A percentile compares a stretch with the other conserved stretches of the same genome.
phyloP scores from a whole-genome alignment of 169 alveolate species.

The Plasmodium gonderi region DNA sequence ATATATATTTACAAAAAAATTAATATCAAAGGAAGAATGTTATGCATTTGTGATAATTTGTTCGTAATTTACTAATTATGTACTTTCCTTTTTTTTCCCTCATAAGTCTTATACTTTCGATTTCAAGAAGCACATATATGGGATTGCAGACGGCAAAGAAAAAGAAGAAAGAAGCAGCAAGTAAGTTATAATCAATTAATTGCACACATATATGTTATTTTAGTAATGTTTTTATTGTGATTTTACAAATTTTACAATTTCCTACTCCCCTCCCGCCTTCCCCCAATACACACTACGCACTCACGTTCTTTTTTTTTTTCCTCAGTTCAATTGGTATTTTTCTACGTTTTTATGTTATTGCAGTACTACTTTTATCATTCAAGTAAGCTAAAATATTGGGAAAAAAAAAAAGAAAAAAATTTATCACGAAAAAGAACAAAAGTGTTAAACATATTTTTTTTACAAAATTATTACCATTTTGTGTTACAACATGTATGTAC shows the following conservation, averaged over 20 bases:
- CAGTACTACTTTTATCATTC: constrained; percentile 53
- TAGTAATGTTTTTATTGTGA: neutral
- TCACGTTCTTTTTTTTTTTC: neutral
- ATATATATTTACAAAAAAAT: neutral
- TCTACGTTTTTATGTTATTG: neutral
- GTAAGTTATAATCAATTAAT: neutral
- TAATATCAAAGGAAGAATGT: neutral
- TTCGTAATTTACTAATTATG: neutral
- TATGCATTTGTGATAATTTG: neutral
- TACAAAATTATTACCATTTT: neutral
- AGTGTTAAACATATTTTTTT: neutral
- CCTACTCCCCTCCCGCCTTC: neutral
- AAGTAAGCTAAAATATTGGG: constrained; percentile 24
- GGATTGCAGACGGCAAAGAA: constrained; percentile 59
- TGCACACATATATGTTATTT: neutral
- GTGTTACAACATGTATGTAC: too few species aligned
- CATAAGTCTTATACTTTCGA: constrained; percentile 16
- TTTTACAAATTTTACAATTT: neutral
- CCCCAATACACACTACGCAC: neutral
- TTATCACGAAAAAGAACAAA: neutral
- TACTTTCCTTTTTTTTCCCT: neutral
- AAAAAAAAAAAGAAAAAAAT: neutral
- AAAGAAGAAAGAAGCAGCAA: constrained; percentile 42
- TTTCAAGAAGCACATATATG: constrained; percentile 17
- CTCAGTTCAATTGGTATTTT: constrained; percentile 22